Base-by-base conservation (phyloP, 2,329 filamentous ascomycete species). In the Fonsecaea erecta region DNA sequence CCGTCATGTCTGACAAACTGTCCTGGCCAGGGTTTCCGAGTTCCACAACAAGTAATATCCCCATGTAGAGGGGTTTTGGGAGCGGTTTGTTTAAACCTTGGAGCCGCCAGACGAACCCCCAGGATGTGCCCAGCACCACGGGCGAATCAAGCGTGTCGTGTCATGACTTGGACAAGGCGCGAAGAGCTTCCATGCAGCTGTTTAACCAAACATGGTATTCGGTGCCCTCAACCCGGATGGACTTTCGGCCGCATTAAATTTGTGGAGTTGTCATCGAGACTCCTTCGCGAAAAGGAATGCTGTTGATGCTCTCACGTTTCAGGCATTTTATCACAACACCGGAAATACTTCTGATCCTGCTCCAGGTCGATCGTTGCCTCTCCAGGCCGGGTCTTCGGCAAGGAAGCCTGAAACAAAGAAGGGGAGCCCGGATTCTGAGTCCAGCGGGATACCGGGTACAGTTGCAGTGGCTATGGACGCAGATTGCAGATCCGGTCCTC, bases 41-140 rank as follows among this genome's bases (percentile, higher is more conserved):
- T n/a, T 34, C 43, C 37, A 46, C 6, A 46, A 30, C 35, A 11
- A 40, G 21, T 28, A 32, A 58, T 32, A 24, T 26, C 18, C 37
- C 55, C 21, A n/a, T n/a, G 34, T 9, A 21, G 18, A 2, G 43
- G 18, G 6, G 9, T 40, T n/a, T 48, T 4, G 43, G 24, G 18
- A 48, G 43, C 18, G 43, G 43, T 48, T 48, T 48, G 43, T 48
- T 48, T 48, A 48, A 48, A 24, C 43, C 43, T 48, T 48, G 43
- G 43, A 48, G 43, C 43, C 43, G 43, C 43, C 43, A 11, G 43
- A n/a, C n/a, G 37, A 40, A 11, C 2, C 37, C 35, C 37, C 37
- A 40, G 37, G 37, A 40, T 40, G 37, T 40, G 37, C 14, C 35
- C 37, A 40, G 37, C 6, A 40, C 37, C 16, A 40, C 37, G 8